These are phyloP conservation scores for Microcera coccophila DNA, from an alignment of 2,329 filamentous ascomycete genomes.

Conservation along the genomic window DNA sequence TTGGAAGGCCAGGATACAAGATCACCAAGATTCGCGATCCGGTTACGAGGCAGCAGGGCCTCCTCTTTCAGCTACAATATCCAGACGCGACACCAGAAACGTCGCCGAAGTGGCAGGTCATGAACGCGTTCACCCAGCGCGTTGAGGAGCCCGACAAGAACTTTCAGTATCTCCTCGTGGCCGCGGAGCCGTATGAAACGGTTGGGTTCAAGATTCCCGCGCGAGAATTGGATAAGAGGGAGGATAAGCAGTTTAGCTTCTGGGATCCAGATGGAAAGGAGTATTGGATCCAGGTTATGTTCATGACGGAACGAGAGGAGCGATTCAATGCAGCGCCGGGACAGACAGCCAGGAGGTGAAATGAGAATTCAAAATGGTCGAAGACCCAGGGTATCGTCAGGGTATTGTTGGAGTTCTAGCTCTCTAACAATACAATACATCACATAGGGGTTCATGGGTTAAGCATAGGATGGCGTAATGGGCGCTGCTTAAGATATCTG, in stretches of 20 bases:
- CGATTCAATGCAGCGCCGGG: constrained; percentile 67
- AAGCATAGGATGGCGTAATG: constrained; percentile 17
- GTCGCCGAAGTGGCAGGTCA: constrained; percentile 83
- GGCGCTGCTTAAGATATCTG: constrained; percentile 6
- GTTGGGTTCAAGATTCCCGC: constrained; percentile 95
- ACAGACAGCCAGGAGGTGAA: constrained; percentile 18
- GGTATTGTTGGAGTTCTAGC: too few species aligned
- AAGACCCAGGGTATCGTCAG: too few species aligned
- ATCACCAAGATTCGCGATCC: constrained; percentile 95
- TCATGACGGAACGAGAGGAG: constrained; percentile 97
- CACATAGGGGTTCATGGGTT: constrained; percentile 5
- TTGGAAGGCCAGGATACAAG: constrained; percentile 93
- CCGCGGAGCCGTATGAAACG: constrained; percentile 96
- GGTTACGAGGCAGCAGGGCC: constrained; percentile 78
- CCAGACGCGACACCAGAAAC: constrained; percentile 78
- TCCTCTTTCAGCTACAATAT: constrained; percentile 96
- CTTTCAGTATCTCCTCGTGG: constrained; percentile 91
- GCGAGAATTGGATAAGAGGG: constrained; percentile 83
- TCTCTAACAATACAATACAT: too few species aligned
- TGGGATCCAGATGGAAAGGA: constrained; percentile 95
- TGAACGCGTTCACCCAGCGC: constrained; percentile 96
- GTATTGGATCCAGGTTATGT: constrained; percentile 96
- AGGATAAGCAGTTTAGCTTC: constrained; percentile 87
- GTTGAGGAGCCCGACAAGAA: constrained; percentile 91
- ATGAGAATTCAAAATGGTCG: not conserved